These are phyloP conservation scores for Citrullus colocynthis DNA, from an alignment of 306 rosid species.

Conservation along the genomic window DNA sequence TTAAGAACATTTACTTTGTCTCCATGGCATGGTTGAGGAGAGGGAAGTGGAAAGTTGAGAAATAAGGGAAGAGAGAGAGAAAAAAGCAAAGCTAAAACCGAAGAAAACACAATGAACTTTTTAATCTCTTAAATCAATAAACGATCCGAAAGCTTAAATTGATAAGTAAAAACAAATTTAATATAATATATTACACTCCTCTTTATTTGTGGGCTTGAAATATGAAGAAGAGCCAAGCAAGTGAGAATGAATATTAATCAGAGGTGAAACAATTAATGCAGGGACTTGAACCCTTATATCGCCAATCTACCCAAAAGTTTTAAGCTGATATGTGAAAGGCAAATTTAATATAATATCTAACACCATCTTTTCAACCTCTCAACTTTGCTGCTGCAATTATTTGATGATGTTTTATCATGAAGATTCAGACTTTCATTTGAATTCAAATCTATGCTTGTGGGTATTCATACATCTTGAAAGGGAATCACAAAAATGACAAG, in stretches of 20 bases:
- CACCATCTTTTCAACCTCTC: too few species aligned
- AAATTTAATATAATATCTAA: too few species aligned
- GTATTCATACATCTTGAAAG: neutral
- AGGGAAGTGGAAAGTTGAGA: conserved; percentile 37
- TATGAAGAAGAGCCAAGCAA: too few species aligned
- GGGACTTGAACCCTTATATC: too few species aligned
- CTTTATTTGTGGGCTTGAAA: too few species aligned
- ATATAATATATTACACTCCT: too few species aligned
- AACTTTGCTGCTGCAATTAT: neutral
- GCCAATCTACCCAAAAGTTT: too few species aligned
- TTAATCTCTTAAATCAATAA: neutral
- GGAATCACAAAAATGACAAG: neutral
- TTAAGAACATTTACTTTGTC: conserved; percentile 56
- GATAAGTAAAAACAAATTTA: too few species aligned
- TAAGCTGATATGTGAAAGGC: too few species aligned
- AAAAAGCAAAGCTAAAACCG: neutral
- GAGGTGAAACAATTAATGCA: too few species aligned
- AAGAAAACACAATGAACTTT: neutral
- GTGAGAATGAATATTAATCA: too few species aligned
- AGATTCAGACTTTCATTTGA: neutral
- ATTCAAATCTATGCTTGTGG: neutral
- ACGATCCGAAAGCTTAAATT: too few species aligned
- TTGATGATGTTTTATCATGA: neutral
- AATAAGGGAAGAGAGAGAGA: conserved; percentile 25
- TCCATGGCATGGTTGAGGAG: conserved; percentile 38